A percentile compares a stretch with the other conserved stretches of the same genome.
phyloP scores from a whole-genome alignment of 495 filamentous ascomycete species.

The Astrothelium subdiscretum region DNA sequence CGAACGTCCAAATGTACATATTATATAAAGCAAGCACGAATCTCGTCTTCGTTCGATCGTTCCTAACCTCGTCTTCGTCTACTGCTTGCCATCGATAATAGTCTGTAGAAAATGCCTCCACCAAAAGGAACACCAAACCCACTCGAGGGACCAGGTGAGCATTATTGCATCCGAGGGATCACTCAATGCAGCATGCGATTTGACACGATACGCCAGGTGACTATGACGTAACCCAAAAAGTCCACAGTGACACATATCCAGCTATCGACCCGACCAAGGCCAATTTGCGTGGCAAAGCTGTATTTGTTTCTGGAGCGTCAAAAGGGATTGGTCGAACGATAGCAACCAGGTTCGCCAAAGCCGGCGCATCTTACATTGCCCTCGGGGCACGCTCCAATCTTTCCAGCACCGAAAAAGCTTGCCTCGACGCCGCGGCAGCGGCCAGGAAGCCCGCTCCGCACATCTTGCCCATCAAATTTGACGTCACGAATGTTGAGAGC shows the following conservation, averaged over 20 bases:
- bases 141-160: not conserved
- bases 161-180: not conserved
- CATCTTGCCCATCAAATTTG: conserved; percentile 32
- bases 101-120: not conserved
- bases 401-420: conserved; percentile 22
- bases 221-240: conserved; percentile 1
- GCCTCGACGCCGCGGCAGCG: conserved; percentile 28
- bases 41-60: too few species aligned
- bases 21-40: too few species aligned
- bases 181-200: not conserved
- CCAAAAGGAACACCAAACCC: not conserved
- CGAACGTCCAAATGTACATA: too few species aligned
- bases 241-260: conserved; percentile 23
- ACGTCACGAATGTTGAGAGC: conserved; percentile 31
- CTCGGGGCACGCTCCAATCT: conserved; percentile 35
- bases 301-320: conserved; percentile 24
- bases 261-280: conserved; percentile 19
- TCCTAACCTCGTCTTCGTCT: too few species aligned
- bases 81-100: too few species aligned
- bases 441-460: conserved; percentile 29
- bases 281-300: conserved; percentile 16
- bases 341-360: conserved; percentile 20
- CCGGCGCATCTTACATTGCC: conserved; percentile 18
- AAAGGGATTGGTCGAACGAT: conserved; percentile 21
- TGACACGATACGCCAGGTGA: not conserved